Evolutionary conservation across 2,329 filamentous ascomycete species (phyloP), one percentile per base, ranked within the genome.

Genomic region (Aspergillus uvarum): DNA sequence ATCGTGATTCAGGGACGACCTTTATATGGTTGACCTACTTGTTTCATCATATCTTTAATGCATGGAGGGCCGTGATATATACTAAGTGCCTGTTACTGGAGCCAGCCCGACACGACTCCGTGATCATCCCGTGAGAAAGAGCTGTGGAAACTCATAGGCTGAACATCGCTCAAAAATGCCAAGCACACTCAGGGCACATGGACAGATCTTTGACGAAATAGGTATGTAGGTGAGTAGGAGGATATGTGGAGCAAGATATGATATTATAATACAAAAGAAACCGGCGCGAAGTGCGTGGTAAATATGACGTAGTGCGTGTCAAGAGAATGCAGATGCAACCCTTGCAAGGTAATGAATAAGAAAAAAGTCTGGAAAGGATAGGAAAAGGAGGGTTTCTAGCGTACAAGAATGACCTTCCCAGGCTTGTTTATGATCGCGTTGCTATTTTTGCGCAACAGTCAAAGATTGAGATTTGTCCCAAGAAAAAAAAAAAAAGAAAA

Each of bases 381-480:
- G 16, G 16, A 16, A 42, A 44, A 44, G 16, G 21, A 47, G 32
- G 14, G 11, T 11, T 22, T 26, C 22, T 24, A 48, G 26, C 56
- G 48, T 19, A 47, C 42, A 26, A 31, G n/a, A 31, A 47, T 38
- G 31, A 31, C 22, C 38, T 22, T 54, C 14, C 12, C 21, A 24
- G 21, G 7, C 21, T 26, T 32, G 26, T 55, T 53, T 51, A 50
- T 60, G 54, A 60, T 63, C 22, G 48, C 49, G 47, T 60, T 57
- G 58, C 60, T 31, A 59, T 62, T 56, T 56, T 60, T 48, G 51
- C 49, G 56, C 47, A 49, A 55, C 38, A 59, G 59, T 60, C 32
- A 16, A 5, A 53, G 54, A 59, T 51, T 26, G 22, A 31, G n/a
- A 6, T 19, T 19, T 50, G 51, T 62, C 51, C 60, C 59, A 22